Evolutionary conservation across 108 stramenopile genomes (phyloP), one percentile per base, ranked within the genome.

Genomic region (Cyclotella baltica): DNA sequence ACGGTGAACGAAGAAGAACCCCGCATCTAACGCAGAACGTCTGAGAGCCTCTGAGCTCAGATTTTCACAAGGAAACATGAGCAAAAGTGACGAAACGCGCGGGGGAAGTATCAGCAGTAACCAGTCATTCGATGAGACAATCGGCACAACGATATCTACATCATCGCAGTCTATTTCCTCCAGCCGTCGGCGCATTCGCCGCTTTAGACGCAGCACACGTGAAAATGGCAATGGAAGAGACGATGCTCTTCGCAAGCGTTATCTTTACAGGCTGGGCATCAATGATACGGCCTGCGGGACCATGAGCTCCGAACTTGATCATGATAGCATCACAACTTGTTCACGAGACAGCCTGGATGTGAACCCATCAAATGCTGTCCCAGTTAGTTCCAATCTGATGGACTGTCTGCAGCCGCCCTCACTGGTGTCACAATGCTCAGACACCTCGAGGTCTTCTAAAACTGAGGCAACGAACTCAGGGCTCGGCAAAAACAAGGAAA

Each of bases 191-290:
- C 6, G 36, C n/a, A 67, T 47, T 25, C 22, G 47, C 3, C 43
- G 34, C 4, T 36, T 59, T 29, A 18, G 43, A 67, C 66, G 36
- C 13, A 67, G 16, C 29, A 30, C 70, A 34, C 38, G 27, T 22
- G 20, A 53, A 11, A n/a, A 18, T 36, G 29, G 46, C 31, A 36
- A 2, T 51, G 4, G 46, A 40, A 11, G 40, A 28, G 23, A 28
- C 11, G 47, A 67, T 55, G 51, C 51, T 1, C 5, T 55, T 20
- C 56, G 74, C 40, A 66, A 27, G 22, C 34, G 65, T 37, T 75
- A 75, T 33, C 55, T 75, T 1, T 62, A 66, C 38, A 51, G 65
- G 18, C 64, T 75, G 8, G 74, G 74, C 22, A 75, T 75, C 43
- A 31, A 50, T 29, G 63, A 31, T 29, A 16, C 30, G 19, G 19